Conservation (phyloP, 768 basidiomycete genomes). For the Tylopilus sp. region DNA sequence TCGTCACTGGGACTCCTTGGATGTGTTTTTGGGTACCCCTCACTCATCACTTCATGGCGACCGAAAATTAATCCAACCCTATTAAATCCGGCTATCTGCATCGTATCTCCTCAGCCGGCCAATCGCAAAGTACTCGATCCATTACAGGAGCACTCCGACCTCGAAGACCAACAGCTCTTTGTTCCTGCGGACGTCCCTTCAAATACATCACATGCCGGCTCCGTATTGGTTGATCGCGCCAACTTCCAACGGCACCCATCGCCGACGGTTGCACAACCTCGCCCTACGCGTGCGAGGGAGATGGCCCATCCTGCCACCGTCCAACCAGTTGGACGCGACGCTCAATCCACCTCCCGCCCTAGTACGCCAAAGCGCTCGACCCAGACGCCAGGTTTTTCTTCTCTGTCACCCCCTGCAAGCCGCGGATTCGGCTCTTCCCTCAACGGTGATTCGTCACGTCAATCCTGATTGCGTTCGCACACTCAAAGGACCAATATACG, state of each 20-base stretch:
- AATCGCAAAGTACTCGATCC: constrained; percentile 58
- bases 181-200: constrained; percentile 60
- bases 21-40: constrained; percentile 84
- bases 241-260: constrained; percentile 9
- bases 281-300: constrained; percentile 25
- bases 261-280: constrained; percentile 28
- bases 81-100: constrained; percentile 86
- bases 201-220: neutral
- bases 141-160: constrained; percentile 48
- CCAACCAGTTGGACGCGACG: constrained; percentile 12
- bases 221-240: constrained; percentile 4
- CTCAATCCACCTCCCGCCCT: constrained; percentile 24
- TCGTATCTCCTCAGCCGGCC: constrained; percentile 79
- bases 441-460: constrained; percentile 49
- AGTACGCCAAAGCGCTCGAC: constrained; percentile 26
- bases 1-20: constrained; percentile 92
- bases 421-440: constrained; percentile 37
- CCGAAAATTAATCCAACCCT: constrained; percentile 4
- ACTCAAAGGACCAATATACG: constrained; percentile 32
- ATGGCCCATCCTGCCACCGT: constrained; percentile 13
- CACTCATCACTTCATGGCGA: neutral
- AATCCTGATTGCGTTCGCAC: constrained; percentile 36
- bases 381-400: constrained; percentile 27
- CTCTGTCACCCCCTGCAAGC: constrained; percentile 31
- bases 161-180: constrained; percentile 64